Evolutionary conservation across 257 asterid species (phyloP).

Genomic region (Lycium barbarum): DNA sequence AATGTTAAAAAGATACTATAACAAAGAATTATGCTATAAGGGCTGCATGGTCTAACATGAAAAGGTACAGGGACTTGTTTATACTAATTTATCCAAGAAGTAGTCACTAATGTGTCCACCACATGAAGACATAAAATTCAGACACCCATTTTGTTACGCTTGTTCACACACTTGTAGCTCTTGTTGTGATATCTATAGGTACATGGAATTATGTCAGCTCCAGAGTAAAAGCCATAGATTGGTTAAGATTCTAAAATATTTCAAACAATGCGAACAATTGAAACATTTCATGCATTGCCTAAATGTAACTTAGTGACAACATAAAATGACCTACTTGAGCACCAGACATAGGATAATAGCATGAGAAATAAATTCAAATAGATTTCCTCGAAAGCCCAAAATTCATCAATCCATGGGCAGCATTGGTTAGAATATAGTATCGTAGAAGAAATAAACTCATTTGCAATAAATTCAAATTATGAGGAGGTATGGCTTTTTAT

Average conservation of each 20-base stretch:
- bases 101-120: background rate
- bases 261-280: background rate
- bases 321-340: background rate
- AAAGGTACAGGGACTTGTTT: background rate
- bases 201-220: background rate
- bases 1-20: background rate
- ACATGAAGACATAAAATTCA: background rate
- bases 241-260: background rate
- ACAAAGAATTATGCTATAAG: background rate
- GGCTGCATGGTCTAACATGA: background rate
- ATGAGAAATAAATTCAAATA: background rate
- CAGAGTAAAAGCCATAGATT: background rate
- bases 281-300: background rate
- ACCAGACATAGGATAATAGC: background rate
- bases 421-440: background rate
- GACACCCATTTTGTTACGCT: background rate
- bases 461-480: background rate
- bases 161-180: background rate
- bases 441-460: background rate
- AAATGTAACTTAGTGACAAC: background rate
- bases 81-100: background rate
- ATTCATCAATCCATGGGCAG: background rate
- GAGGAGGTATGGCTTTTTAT: background rate
- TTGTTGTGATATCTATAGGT: background rate
- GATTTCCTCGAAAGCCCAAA: background rate